Conservation (phyloP, 1,139 yeast genomes). For the Lodderomyces orthopsilosis region DNA sequence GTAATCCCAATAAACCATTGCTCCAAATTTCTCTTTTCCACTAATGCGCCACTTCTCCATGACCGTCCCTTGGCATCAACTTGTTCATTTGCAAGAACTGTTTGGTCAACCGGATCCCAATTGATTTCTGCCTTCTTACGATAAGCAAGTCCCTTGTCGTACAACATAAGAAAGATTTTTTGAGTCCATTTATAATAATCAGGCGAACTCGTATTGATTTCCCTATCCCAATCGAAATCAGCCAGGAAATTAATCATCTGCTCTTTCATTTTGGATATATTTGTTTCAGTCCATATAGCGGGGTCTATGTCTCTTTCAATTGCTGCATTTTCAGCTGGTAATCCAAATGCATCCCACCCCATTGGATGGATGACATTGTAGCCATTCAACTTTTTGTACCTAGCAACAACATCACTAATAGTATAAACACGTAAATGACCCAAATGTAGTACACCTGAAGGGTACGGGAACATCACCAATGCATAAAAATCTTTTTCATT, state of each 20-base stretch:
- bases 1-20: conserved; percentile 97
- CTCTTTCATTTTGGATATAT: conserved; percentile 76
- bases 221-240: conserved; percentile 92
- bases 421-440: conserved; percentile 94
- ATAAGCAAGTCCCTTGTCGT: conserved; percentile 78
- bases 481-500: conserved; percentile 54
- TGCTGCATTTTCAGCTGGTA: conserved; percentile 98
- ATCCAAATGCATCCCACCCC: conserved; percentile 99
- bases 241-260: conserved; percentile 79
- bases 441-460: conserved; percentile 87
- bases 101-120: conserved; percentile 96
- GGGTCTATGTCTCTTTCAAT: conserved; percentile 81
- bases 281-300: conserved; percentile 72
- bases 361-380: conserved; percentile 85
- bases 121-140: conserved; percentile 84
- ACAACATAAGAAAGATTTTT: conserved; percentile 68
- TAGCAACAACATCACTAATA: conserved; percentile 77
- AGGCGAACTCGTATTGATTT: conserved; percentile 81
- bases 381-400: conserved; percentile 77
- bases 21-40: conserved; percentile 72
- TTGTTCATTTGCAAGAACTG: conserved; percentile 95
- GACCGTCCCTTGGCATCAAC: conserved; percentile 88
- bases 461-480: conserved; percentile 92
- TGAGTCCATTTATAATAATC: conserved; percentile 94
- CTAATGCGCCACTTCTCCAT: conserved; percentile 96